Percentiles rank a stretch among this genome's conserved stretches.
Evolutionary conservation across 1,139 yeast species (phyloP).

Genomic region (Nakaseomyces kungkrabaensis): DNA sequence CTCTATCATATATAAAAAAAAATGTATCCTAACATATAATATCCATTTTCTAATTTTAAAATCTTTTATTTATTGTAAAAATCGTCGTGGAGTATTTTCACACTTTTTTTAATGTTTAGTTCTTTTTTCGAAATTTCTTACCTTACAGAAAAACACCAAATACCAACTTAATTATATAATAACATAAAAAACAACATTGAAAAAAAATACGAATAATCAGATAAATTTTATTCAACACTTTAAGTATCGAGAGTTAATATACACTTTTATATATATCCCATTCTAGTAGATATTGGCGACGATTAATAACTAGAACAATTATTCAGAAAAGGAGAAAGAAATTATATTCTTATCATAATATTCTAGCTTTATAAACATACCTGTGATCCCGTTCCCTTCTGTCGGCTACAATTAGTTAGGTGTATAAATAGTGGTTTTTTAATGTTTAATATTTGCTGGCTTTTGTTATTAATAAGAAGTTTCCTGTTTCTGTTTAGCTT

Average conservation of each 20-base stretch:
- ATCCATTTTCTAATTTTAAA: neutral
- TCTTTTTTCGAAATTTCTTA: too few species aligned
- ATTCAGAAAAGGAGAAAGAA: too few species aligned
- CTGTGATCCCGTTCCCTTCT: too few species aligned
- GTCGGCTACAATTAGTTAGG: too few species aligned
- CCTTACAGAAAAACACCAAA: too few species aligned
- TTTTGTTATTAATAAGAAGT: conserved; percentile 4
- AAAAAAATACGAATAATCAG: neutral
- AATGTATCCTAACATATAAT: neutral
- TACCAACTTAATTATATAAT: too few species aligned
- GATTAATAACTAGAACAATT: neutral
- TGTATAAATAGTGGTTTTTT: neutral
- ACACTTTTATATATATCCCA: neutral
- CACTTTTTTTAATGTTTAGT: too few species aligned
- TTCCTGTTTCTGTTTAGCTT: conserved; percentile 26
- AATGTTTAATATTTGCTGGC: neutral
- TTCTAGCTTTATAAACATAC: too few species aligned
- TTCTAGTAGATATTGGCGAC: neutral
- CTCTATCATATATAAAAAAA: neutral
- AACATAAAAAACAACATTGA: neutral
- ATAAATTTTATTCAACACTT: neutral
- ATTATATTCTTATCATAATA: too few species aligned
- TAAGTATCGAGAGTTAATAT: neutral
- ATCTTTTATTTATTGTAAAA: neutral
- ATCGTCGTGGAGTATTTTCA: too few species aligned